Evolutionary conservation across 257 asterid species (phyloP).

Genomic region (Asclepias syriaca): DNA sequence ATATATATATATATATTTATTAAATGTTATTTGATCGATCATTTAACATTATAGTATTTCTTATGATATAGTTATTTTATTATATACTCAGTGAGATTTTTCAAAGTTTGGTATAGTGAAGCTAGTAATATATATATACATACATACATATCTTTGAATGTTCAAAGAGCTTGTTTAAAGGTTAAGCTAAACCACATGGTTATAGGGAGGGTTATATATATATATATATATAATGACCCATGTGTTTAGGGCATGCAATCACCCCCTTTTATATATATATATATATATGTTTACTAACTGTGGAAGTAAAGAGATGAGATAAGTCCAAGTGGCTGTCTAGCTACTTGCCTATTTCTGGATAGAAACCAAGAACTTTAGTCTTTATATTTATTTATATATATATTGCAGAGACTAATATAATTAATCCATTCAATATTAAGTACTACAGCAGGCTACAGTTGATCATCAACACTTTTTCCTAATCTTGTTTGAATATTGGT

Average conservation of each 20-base stretch:
- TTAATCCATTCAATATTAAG: slow-evolving; percentile 7
- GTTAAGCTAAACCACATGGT: slow-evolving; percentile 44
- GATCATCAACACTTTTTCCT: slow-evolving; percentile 2
- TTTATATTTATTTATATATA: no score
- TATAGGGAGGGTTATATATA: neutral
- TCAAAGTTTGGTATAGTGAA: neutral
- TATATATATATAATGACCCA: slow-evolving; percentile 11
- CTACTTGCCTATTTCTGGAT: slow-evolving; percentile 7
- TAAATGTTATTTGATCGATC: neutral
- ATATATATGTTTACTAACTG: neutral
- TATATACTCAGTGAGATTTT: neutral
- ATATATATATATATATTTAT: no score
- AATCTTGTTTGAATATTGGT: neutral
- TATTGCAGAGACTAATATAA: neutral
- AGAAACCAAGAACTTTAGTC: neutral
- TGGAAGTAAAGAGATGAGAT: slow-evolving; percentile 22
- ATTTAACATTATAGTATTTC: no score
- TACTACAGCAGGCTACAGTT: slow-evolving; percentile 13
- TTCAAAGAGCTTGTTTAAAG: slow-evolving; percentile 38
- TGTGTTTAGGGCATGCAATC: slow-evolving; percentile 24
- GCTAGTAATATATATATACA: slow-evolving; percentile 3
- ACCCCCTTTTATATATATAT: neutral
- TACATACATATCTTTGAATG: slow-evolving; percentile 40
- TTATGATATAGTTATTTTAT: no score
- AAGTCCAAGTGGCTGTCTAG: slow-evolving; percentile 21